Conservation (phyloP, 441 rosid genomes). For the Hura crepitans region DNA sequence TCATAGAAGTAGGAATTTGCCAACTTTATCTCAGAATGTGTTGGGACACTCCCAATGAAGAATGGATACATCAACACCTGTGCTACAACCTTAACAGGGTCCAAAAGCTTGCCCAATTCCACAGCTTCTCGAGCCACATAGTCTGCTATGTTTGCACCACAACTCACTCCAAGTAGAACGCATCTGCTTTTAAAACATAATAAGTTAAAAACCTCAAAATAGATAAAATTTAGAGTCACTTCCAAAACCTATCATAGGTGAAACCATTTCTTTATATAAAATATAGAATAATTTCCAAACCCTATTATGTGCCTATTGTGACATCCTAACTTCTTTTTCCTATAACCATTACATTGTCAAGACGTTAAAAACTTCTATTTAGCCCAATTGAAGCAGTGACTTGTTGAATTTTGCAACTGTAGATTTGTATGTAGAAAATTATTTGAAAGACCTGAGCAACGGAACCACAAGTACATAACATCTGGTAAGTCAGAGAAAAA, state of each 20-base stretch:
- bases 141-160: slow-evolving; percentile 87
- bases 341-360: not conserved
- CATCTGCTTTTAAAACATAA: slow-evolving; percentile 48
- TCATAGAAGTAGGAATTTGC: slow-evolving; percentile 90
- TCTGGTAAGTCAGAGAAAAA: not conserved
- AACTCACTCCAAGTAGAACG: slow-evolving; percentile 86
- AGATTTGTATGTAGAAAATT: not conserved
- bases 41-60: slow-evolving; percentile 73
- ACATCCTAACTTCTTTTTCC: not conserved
- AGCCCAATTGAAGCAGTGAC: not conserved
- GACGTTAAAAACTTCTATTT: not conserved
- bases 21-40: slow-evolving; percentile 80
- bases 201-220: slow-evolving; percentile 7
- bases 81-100: slow-evolving; percentile 87
- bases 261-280: not conserved
- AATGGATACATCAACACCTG: slow-evolving; percentile 90
- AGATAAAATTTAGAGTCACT: no score
- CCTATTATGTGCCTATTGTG: not conserved
- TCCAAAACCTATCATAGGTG: not conserved
- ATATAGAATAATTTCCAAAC: not conserved
- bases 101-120: slow-evolving; percentile 65
- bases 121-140: slow-evolving; percentile 76
- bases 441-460: not conserved
- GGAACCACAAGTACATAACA: not conserved
- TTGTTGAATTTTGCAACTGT: not conserved